phyloP scores from a whole-genome alignment of 108 stramenopile genomes.

The Ochromonas danica region DNA sequence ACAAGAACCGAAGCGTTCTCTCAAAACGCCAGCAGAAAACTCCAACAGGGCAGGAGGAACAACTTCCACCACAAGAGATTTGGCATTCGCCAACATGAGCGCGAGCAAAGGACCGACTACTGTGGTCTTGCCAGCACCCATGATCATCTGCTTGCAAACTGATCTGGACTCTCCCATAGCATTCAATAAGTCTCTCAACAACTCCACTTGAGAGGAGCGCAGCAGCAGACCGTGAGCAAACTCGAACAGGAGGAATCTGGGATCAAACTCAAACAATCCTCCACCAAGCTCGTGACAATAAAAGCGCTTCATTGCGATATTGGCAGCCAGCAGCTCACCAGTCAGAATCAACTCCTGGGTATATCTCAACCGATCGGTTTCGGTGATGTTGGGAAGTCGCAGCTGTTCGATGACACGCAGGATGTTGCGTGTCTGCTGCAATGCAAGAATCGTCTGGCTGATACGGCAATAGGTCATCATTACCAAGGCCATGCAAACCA shows the following conservation, averaged over 20 bases:
- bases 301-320: slow-evolving; percentile 53
- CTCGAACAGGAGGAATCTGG: slow-evolving; percentile 92
- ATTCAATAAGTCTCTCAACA: slow-evolving; percentile 85
- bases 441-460: neutral
- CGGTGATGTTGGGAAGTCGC: too few species aligned
- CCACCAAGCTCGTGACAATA: neutral
- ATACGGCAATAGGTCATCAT: neutral
- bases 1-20: slow-evolving; percentile 91
- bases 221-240: slow-evolving; percentile 91
- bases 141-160: slow-evolving; percentile 99
- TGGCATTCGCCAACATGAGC: slow-evolving; percentile 91
- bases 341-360: slow-evolving; percentile 33
- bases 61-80: slow-evolving; percentile 90
- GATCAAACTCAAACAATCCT: slow-evolving; percentile 72
- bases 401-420: neutral
- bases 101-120: slow-evolving; percentile 95
- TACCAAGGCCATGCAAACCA: neutral
- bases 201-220: slow-evolving; percentile 88
- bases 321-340: slow-evolving; percentile 65
- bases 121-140: slow-evolving; percentile 99
- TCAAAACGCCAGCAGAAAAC: slow-evolving; percentile 90
- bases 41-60: slow-evolving; percentile 96
- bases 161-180: slow-evolving; percentile 63
- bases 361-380: slow-evolving; percentile 37
- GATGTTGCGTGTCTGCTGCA: neutral